phyloP scores from a whole-genome alignment of 1,139 yeast genomes.

The Yamadazyma diospyri region DNA sequence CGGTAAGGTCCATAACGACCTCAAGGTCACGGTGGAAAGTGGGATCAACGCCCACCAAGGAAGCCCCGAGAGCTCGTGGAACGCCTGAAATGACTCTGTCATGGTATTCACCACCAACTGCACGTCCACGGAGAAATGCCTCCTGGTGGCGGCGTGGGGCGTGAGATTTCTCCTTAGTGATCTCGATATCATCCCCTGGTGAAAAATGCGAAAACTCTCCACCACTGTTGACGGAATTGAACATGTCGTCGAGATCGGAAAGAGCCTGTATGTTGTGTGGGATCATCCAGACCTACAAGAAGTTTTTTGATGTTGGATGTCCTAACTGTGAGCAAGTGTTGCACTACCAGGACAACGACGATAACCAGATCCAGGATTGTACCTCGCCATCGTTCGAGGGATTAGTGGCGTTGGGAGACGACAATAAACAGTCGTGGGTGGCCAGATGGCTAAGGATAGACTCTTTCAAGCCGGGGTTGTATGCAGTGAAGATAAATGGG shows the following conservation, averaged over 20 bases:
- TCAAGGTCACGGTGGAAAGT: conserved; percentile 58
- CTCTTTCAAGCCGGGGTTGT: conserved; percentile 83
- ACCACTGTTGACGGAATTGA: conserved; percentile 2
- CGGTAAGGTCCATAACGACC: conserved; percentile 72
- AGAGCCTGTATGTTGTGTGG: conserved; percentile 99
- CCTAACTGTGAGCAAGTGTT: conserved; percentile 95
- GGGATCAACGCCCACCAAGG: conserved; percentile 90
- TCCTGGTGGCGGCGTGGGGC: conserved; percentile 1
- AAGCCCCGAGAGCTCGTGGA: conserved; percentile 56
- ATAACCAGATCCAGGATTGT: conserved; percentile 81
- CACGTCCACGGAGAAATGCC: conserved; percentile 13
- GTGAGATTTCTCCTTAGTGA: not conserved
- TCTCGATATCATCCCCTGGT: conserved; percentile 5
- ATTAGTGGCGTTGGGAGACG: conserved; percentile 83
- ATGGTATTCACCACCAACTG: conserved; percentile 18
- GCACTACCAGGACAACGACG: conserved; percentile 77
- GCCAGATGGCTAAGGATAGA: conserved; percentile 95
- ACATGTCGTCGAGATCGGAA: conserved; percentile 64
- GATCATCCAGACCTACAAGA: conserved; percentile 70
- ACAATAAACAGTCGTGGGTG: conserved; percentile 84
- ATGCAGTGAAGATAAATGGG: conserved; percentile 93
- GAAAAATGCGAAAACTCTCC: conserved; percentile 2
- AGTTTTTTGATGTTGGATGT: conserved; percentile 81
- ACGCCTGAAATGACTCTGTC: conserved; percentile 42
- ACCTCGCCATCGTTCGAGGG: conserved; percentile 98